phyloP scores from a whole-genome alignment of 371 early-diverging fungal genomes.

The Mortierella sp. region DNA sequence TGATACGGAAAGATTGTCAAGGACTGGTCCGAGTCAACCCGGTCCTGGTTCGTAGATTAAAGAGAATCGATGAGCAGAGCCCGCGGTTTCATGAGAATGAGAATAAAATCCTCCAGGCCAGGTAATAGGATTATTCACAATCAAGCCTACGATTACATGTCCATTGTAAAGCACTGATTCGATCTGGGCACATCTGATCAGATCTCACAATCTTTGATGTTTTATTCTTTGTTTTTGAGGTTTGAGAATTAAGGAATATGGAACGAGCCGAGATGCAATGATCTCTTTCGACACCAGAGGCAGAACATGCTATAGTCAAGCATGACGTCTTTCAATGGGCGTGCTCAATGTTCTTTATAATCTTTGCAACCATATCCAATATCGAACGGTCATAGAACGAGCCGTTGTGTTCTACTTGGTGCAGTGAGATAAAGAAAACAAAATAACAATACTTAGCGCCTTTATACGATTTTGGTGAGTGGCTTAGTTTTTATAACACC shows the following conservation, averaged over 20 bases:
- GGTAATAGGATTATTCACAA: constrained; percentile 13
- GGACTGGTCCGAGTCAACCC: constrained; percentile 37
- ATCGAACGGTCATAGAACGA: constrained; percentile 31
- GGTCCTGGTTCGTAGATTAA: constrained; percentile 24
- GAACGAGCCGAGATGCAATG: constrained; percentile 36
- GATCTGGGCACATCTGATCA: constrained; percentile 9
- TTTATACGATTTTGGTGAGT: too few relatives aligned
- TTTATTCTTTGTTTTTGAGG: constrained; percentile 1
- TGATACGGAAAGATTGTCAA: constrained; percentile 14
- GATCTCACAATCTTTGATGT: constrained; percentile 2
- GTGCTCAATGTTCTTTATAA: constrained; percentile 38
- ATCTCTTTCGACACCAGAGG: constrained; percentile 47
- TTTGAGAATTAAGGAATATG: constrained; percentile 9
- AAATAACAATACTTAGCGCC: too few relatives aligned
- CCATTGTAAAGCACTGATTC: neutral
- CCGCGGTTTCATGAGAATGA: neutral
- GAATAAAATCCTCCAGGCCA: constrained; percentile 27
- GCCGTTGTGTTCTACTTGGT: constrained; percentile 51
- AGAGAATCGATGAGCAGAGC: constrained; percentile 31
- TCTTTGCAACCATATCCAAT: constrained; percentile 55
- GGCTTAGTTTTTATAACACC: too few relatives aligned
- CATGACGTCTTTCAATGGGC: constrained; percentile 53
- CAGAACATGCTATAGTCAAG: constrained; percentile 37
- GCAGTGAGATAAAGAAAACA: constrained; percentile 13
- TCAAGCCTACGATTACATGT: neutral